These are phyloP conservation scores for Pythium folliculosum DNA, from an alignment of 352 stramenopile species.

Conservation along the genomic window DNA sequence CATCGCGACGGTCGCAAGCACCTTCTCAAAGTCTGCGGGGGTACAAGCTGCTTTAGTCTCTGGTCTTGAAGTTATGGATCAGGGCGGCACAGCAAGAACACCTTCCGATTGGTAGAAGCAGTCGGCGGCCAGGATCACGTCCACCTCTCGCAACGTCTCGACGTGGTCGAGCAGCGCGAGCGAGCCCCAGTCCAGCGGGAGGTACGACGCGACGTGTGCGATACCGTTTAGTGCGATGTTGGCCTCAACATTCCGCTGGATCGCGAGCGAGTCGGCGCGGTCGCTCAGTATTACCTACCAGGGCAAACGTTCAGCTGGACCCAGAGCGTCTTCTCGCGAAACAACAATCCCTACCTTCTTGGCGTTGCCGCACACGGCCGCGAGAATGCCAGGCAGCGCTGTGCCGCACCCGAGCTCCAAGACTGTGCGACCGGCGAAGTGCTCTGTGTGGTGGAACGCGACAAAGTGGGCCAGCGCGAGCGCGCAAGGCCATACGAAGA, in stretches of 20 bases:
- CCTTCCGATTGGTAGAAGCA: conserved; percentile 75
- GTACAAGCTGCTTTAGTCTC: not conserved
- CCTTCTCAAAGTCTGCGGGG: conserved; percentile 64
- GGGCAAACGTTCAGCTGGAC: not conserved
- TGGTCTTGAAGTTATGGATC: too few relatives aligned
- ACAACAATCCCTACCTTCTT: too few relatives aligned
- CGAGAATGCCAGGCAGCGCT: conserved; percentile 62
- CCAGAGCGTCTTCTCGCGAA: too few relatives aligned
- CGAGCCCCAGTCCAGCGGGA: conserved; percentile 54
- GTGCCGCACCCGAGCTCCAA: conserved; percentile 72
- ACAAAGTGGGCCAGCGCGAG: conserved; percentile 55
- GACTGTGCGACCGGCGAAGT: conserved; percentile 41
- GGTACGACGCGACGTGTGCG: conserved; percentile 33
- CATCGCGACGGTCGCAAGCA: conserved; percentile 62
- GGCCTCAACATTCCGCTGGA: conserved; percentile 47
- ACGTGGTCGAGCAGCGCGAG: conserved; percentile 34
- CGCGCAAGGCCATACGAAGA: conserved; percentile 72
- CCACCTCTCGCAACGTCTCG: conserved; percentile 35
- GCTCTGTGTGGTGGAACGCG: conserved; percentile 31
- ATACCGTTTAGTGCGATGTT: conserved; percentile 61
- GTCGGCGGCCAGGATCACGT: conserved; percentile 61
- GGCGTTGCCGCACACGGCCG: conserved; percentile 38
- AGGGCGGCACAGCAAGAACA: too few relatives aligned
- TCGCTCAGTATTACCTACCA: conserved; percentile 58
- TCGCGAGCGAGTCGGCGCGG: conserved; percentile 44